phyloP scores from a whole-genome alignment of 2,329 filamentous ascomycete species.

The Alternaria dauci region DNA sequence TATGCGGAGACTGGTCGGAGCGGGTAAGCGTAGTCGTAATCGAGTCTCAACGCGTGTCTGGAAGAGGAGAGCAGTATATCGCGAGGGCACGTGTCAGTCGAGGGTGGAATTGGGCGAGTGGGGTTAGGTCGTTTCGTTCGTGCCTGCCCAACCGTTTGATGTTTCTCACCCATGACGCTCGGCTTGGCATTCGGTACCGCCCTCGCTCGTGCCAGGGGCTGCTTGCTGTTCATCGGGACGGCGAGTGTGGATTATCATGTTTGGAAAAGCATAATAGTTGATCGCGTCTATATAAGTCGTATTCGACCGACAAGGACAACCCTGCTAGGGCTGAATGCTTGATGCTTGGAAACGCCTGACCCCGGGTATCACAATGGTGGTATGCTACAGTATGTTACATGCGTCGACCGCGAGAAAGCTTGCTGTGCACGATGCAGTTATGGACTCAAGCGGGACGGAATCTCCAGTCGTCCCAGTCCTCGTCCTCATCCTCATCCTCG shows the following conservation, averaged over 20 bases:
- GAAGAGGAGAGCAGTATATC: conserved; percentile 1
- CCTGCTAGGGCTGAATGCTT: conserved; percentile 8
- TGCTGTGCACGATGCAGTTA: conserved; percentile 15
- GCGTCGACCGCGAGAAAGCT: conserved; percentile 19
- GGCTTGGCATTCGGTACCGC: conserved; percentile 15
- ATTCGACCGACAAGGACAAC: conserved; percentile 2
- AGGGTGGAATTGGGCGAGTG: conserved; percentile 14
- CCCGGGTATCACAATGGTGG: conserved; percentile 32
- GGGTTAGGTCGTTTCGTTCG: conserved; percentile 22
- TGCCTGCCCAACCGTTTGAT: conserved; percentile 22
- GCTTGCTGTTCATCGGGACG: not conserved
- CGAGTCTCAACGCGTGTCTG: conserved; percentile 3
- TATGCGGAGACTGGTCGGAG: conserved; percentile 12
- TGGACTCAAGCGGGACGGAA: conserved; percentile 45
- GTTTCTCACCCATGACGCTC: conserved; percentile 27
- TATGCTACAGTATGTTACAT: conserved; percentile 34
- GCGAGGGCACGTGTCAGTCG: conserved; percentile 18
- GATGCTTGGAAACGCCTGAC: conserved; percentile 20
- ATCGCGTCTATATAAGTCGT: conserved; percentile 1
- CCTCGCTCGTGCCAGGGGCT: conserved; percentile 3
- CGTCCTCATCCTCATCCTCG: conserved; percentile 43
- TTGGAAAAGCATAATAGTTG: not conserved
- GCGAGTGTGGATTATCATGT: not conserved
- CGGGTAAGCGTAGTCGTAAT: conserved; percentile 7
- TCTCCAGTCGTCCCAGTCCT: conserved; percentile 49